Conservation (phyloP, 495 filamentous ascomycete species). For the Eremomyces bilateralis region DNA sequence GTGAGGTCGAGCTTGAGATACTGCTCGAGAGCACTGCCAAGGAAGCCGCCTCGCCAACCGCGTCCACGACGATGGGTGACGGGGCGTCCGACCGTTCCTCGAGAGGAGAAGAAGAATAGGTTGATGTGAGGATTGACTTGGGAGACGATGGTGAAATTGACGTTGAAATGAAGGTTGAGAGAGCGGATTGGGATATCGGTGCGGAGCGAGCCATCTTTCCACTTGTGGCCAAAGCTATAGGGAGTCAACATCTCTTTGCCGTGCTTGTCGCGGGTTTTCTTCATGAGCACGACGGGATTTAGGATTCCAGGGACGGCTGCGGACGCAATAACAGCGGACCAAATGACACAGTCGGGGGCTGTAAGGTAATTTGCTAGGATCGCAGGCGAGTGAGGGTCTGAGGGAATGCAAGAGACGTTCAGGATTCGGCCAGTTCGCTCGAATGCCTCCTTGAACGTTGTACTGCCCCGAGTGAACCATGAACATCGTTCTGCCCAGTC, state of each 20-base stretch:
- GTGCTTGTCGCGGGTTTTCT: slow-evolving; percentile 38
- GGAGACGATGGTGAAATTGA: slow-evolving; percentile 87
- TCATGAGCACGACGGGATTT: slow-evolving; percentile 93
- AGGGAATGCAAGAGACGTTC: slow-evolving; percentile 92
- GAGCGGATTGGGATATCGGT: slow-evolving; percentile 92
- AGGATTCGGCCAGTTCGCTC: slow-evolving; percentile 82
- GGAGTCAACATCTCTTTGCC: slow-evolving; percentile 42
- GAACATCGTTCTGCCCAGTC: slow-evolving; percentile 72
- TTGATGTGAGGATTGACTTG: slow-evolving; percentile 97
- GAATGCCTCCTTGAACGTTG: slow-evolving; percentile 89
- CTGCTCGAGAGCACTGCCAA: slow-evolving; percentile 79
- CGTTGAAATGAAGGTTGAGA: slow-evolving; percentile 89
- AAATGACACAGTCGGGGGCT: slow-evolving; percentile 88
- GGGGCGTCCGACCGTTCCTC: slow-evolving; percentile 74
- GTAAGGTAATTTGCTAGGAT: slow-evolving; percentile 90
- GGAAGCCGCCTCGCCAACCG: slow-evolving; percentile 88
- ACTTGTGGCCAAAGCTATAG: slow-evolving; percentile 89
- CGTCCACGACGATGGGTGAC: slow-evolving; percentile 86
- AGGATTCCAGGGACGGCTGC: slow-evolving; percentile 91
- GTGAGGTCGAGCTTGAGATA: slow-evolving; percentile 87
- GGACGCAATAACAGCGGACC: slow-evolving; percentile 88
- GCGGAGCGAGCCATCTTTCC: slow-evolving; percentile 87
- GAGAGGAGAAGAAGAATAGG: slow-evolving; percentile 90
- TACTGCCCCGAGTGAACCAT: slow-evolving; percentile 77
- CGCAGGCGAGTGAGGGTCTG: slow-evolving; percentile 80